Conservation (phyloP, 129 eudicot genomes). For the Mikania micrantha region DNA sequence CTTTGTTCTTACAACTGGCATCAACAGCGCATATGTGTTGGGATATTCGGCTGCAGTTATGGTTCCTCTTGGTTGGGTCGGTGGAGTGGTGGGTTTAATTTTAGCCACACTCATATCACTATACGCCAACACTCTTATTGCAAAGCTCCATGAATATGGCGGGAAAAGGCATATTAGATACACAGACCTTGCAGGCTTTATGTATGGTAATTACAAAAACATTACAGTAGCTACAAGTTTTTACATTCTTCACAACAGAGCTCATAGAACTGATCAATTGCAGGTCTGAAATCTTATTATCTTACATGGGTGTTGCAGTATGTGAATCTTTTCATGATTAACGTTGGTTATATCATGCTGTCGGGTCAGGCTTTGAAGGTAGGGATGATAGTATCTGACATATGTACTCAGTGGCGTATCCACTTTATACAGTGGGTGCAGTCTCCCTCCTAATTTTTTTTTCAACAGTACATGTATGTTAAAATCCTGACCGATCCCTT, state of each 20-base stretch:
- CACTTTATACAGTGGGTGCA: too few relatives aligned
- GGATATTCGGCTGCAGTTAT: constrained; percentile 81
- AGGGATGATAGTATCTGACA: not conserved
- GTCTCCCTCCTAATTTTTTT: too few relatives aligned
- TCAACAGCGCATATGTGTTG: constrained; percentile 88
- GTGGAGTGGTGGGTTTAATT: constrained; percentile 74
- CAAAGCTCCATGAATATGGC: constrained; percentile 81
- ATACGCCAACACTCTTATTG: constrained; percentile 72
- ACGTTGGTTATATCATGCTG: constrained; percentile 71
- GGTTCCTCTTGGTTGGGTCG: constrained; percentile 94
- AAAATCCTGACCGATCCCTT: too few relatives aligned
- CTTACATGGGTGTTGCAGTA: constrained; percentile 85
- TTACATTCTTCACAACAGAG: not conserved
- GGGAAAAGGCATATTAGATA: constrained; percentile 94
- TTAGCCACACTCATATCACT: constrained; percentile 61
- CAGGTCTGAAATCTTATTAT: constrained; percentile 71
- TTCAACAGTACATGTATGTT: too few relatives aligned
- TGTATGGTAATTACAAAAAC: constrained; percentile 45
- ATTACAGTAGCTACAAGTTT: not conserved
- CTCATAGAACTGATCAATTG: constrained; percentile 11
- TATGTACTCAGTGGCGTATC: too few relatives aligned
- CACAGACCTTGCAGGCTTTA: constrained; percentile 87
- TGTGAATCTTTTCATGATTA: constrained; percentile 88
- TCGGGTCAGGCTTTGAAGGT: constrained; percentile 94
- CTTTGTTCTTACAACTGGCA: constrained; percentile 85